phyloP scores from a whole-genome alignment of 2,329 filamentous ascomycete species.

The Pyricularia grisea region DNA sequence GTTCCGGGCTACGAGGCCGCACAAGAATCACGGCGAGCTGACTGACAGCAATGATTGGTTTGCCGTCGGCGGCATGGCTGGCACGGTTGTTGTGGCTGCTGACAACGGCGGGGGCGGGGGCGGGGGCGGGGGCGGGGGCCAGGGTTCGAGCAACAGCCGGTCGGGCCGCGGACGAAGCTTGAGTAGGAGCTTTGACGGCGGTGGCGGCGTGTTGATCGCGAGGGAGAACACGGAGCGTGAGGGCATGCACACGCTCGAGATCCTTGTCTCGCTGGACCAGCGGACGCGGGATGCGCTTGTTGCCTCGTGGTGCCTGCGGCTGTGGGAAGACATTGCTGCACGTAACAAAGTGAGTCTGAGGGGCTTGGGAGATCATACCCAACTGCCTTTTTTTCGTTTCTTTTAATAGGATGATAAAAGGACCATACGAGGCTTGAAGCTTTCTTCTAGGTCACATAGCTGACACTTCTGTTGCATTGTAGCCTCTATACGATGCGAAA shows the following conservation, averaged over 20 bases:
- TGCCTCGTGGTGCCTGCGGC: not conserved
- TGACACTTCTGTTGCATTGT: not conserved
- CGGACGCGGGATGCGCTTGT: not conserved
- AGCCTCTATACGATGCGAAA: not conserved
- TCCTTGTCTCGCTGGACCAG: not conserved
- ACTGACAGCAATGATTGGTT: not conserved
- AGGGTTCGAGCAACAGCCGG: not conserved
- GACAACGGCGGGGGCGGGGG: not conserved
- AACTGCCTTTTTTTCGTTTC: not conserved
- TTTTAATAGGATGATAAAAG: not conserved
- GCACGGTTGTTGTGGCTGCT: not conserved
- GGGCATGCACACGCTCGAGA: slow-evolving; percentile 2
- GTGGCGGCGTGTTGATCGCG: not conserved
- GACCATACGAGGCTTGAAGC: not conserved
- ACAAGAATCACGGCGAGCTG: not conserved
- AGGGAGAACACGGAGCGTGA: not conserved
- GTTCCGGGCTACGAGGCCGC: not conserved
- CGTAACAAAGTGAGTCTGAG: not conserved
- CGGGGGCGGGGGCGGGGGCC: not conserved
- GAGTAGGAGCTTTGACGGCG: not conserved
- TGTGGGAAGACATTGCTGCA: not conserved
- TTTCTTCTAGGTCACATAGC: not conserved
- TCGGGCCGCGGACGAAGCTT: not conserved
- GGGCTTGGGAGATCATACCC: not conserved
- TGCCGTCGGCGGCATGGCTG: not conserved